These are phyloP conservation scores for Pythium brassicae DNA, from an alignment of 352 stramenopile species.

Conservation along the genomic window DNA sequence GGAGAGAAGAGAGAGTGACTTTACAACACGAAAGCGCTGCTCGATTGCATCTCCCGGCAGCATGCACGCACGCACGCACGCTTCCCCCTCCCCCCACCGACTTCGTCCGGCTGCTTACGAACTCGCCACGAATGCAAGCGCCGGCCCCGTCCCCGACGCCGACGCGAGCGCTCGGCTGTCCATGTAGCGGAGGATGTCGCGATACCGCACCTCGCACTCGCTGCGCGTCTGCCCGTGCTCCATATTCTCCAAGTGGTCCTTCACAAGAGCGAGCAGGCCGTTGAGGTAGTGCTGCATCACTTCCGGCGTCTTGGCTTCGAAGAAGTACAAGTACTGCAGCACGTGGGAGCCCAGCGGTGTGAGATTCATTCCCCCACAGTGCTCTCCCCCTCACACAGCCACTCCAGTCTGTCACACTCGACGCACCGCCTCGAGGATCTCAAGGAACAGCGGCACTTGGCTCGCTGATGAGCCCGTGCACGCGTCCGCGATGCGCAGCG, in stretches of 20 bases:
- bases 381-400: no score
- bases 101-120: no score
- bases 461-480: conserved; percentile 63
- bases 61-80: no score
- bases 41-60: no score
- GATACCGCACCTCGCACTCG: conserved; percentile 83
- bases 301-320: conserved; percentile 74
- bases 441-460: conserved; percentile 94
- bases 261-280: conserved; percentile 82
- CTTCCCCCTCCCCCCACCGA: no score
- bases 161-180: conserved; percentile 36
- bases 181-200: conserved; percentile 80
- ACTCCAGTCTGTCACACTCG: background rate
- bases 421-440: conserved; percentile 91
- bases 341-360: background rate
- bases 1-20: background rate
- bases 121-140: background rate
- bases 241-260: conserved; percentile 93
- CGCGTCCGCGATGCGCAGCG: conserved; percentile 94
- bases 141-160: background rate
- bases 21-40: no score
- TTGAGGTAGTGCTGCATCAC: conserved; percentile 70
- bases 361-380: no score
- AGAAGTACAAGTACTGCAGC: conserved; percentile 92
- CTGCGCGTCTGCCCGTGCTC: conserved; percentile 51